Evolutionary conservation across 441 rosid genomes (phyloP), one percentile per base, ranked within the genome.

Genomic region (Pelargonium myrrhifolium): DNA sequence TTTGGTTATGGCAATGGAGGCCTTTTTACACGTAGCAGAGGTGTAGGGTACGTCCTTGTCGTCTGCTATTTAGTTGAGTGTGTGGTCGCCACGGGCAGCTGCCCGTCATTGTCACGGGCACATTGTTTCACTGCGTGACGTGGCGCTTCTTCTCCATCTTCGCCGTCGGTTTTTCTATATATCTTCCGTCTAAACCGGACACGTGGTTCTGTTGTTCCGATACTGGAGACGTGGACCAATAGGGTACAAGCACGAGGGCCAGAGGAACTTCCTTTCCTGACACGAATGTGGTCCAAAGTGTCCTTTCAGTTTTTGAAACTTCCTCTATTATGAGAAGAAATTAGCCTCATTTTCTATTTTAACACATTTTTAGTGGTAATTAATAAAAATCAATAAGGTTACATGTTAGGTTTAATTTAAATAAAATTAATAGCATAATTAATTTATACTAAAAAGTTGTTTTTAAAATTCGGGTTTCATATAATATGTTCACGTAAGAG

Each of bases 141-240:
- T 45, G 51, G n/a, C n/a, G 11, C 1, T 9, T 1, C 49, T 3
- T 1, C 49, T 45, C 4, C 68, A 83, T 79, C 81, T 59, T 22
- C n/a, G 71, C 88, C 96, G 89, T 86, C 59, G 65, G 77, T 79
- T 68, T 20, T 9, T 31, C 64, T 31, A 12, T 6, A 39, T 5
- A 14, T 6, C 26, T 1, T 18, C 9, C 35, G 21, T 72, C 59
- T 22, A 69, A 55, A 20, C 31, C 51, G 2, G 69, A 56, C 87
- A 86, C 92, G 89, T 87, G 90, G 74, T 26, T 3, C 40, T 6
- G 9, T 3, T 11, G 18, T 64, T 69, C 66, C 31, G 49, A 40
- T 35, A 0, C 35, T 62, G 55, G 60, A 20, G 18, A 80, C 82
- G 89, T 87, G 90, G 63, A 56, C 92, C 80, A 80, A 73, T 83